Conservation (phyloP, 1,284 basidiomycete species). For the Pseudozyma sp. region DNA sequence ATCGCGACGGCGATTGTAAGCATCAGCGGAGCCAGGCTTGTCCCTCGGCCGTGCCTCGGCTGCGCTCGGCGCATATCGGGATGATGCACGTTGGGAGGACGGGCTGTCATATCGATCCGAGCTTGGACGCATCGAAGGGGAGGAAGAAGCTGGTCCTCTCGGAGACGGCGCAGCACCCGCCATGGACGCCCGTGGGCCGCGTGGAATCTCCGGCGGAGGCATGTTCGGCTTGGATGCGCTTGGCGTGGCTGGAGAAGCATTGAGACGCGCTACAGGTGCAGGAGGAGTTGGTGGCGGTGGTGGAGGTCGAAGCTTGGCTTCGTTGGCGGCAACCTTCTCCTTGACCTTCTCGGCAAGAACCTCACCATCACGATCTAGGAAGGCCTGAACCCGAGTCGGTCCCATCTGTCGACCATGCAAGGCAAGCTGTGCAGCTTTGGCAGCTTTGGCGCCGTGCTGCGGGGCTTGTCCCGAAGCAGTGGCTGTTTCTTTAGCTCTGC, state of each 20-base stretch:
- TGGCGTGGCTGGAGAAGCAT: conserved; percentile 21
- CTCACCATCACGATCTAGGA: conserved; percentile 39
- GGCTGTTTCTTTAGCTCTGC: conserved; percentile 20
- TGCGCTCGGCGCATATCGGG: conserved; percentile 6
- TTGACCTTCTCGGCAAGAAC: conserved; percentile 30
- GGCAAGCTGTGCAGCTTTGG: conserved; percentile 31
- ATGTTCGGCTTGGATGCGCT: conserved; percentile 24
- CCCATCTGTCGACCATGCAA: conserved; percentile 41
- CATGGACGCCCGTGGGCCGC: conserved; percentile 16
- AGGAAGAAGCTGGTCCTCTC: neutral
- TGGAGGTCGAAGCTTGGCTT: conserved; percentile 25
- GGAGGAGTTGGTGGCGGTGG: conserved; percentile 1
- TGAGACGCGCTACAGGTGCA: neutral
- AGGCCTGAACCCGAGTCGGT: conserved; percentile 12
- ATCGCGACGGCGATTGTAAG: conserved; percentile 14
- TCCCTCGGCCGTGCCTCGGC: conserved; percentile 7
- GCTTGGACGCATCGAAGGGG: conserved; percentile 10
- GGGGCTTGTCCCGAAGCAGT: conserved; percentile 7
- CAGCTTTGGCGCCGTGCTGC: conserved; percentile 50
- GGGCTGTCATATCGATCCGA: conserved; percentile 8
- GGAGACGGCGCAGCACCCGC: conserved; percentile 7
- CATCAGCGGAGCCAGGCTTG: conserved; percentile 4
- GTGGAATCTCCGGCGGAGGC: conserved; percentile 33
- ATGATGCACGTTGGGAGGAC: neutral
- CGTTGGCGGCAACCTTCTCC: conserved; percentile 22